Base-by-base conservation (phyloP, 176 grass and related monocot species). In the Elaeis guineensis region DNA sequence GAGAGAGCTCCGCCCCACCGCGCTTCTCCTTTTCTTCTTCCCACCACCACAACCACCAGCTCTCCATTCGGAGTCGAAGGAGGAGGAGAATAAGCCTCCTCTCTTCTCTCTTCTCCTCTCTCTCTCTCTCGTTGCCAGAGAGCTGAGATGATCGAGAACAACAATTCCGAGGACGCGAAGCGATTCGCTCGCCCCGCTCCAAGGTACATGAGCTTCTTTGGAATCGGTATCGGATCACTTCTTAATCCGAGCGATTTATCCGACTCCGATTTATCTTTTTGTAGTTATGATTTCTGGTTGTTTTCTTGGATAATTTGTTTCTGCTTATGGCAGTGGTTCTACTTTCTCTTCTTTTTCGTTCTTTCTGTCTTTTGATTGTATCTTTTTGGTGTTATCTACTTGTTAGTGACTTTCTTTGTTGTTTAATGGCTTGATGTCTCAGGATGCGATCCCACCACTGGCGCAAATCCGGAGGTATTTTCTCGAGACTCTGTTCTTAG, bases 391-490 rank as follows among this genome's bases (percentile, higher is more conserved):
- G 25, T 59, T 6, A 26, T 60, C n/a, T 35, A 25, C 17, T 32
- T 60, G 15, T 9, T 1, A 8, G 1, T 35, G 32, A 35, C 58
- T 32, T n/a, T 28, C 26, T 26, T 20, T 15, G n/a, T 19, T 60
- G 16, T 60, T 60, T 60, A 2, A 60, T 25, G 16, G 24, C 16
- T 60, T 25, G 25, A n/a, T 60, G 58, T 16, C 7, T 60, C 25
- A 60, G 58, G 58, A 30, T 28, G 17, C 25, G 58, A 16, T 25
- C 24, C 25, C 58, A 29, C 26, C 29, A 30, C 25, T 15, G 58
- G 17, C 58, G 58, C 25, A 60, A 60, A 60, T 60, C 58, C 6
- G 58, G 58, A 60, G 58, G 58, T 60, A 60, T 25, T 60, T 23
- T 26, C 24, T 30, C 22, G 29, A 6, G 25, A 2, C 16, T 60